phyloP scores from a whole-genome alignment of 306 rosid species.

The Malus asiatica region DNA sequence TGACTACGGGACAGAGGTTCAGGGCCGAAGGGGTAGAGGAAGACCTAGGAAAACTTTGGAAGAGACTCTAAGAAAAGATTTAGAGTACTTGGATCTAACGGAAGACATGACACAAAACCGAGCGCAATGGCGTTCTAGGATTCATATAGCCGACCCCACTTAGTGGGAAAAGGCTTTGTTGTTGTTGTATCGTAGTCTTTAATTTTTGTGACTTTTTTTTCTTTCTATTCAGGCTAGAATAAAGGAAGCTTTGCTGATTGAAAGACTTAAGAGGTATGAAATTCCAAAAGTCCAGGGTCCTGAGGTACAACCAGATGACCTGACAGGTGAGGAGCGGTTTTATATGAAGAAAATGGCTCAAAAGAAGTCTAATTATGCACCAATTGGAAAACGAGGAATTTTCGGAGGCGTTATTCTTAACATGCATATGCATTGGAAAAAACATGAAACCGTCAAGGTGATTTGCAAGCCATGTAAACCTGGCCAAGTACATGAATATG shows the following conservation, averaged over 20 bases:
- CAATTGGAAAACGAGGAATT: slow-evolving; percentile 81
- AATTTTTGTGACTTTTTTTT: background rate
- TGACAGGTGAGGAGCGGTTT: slow-evolving; percentile 83
- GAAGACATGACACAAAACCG: too few relatives aligned
- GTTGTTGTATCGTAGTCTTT: slow-evolving; percentile 11
- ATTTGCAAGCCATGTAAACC: slow-evolving; percentile 84
- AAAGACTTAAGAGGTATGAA: slow-evolving; percentile 78
- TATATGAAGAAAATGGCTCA: slow-evolving; percentile 90
- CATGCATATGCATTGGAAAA: slow-evolving; percentile 99
- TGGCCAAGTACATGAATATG: slow-evolving; percentile 75
- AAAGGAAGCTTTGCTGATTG: slow-evolving; percentile 74
- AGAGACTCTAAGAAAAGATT: too few relatives aligned
- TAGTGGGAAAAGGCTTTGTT: too few relatives aligned
- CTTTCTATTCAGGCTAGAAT: slow-evolving; percentile 58
- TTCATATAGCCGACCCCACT: too few relatives aligned
- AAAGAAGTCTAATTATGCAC: slow-evolving; percentile 85
- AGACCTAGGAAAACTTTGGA: too few relatives aligned
- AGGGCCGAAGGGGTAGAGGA: too few relatives aligned
- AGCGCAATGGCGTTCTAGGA: too few relatives aligned
- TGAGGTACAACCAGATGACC: slow-evolving; percentile 48
- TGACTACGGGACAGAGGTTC: too few relatives aligned
- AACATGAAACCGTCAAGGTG: slow-evolving; percentile 86
- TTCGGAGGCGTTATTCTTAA: slow-evolving; percentile 94
- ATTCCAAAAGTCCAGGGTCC: slow-evolving; percentile 80
- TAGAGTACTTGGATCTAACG: too few relatives aligned